Evolutionary conservation across 108 stramenopile genomes (phyloP), one percentile per base, ranked within the genome.

Genomic region (Nitzschia sp.): DNA sequence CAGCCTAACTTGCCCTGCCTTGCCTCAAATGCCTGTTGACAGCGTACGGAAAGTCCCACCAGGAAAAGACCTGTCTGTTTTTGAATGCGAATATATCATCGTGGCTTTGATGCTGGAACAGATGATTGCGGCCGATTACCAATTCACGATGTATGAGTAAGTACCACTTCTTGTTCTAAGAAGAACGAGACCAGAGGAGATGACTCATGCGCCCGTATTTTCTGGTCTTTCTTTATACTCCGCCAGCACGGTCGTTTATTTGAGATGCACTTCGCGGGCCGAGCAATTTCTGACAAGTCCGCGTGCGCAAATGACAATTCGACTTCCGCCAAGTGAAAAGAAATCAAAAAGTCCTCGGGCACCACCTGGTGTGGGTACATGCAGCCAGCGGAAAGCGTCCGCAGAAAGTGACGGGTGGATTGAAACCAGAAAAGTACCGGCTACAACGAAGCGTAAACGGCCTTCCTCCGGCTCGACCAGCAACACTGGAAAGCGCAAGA

Each of bases 1-100:
- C n/a, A n/a, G n/a, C n/a, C n/a, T n/a, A n/a, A n/a, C n/a, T n/a
- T n/a, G n/a, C n/a, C n/a, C n/a, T n/a, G n/a, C n/a, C n/a, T n/a
- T n/a, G n/a, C n/a, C n/a, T n/a, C n/a, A n/a, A n/a, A n/a, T n/a
- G n/a, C n/a, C n/a, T n/a, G n/a, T n/a, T n/a, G n/a, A n/a, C n/a
- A n/a, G n/a, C n/a, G 75, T 94, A 19, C 72, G 81, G 66, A 74
- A 83, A 1, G 85, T 90, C 66, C 85, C 90, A 34, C 93, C 89
- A 2, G 69, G 54, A 0, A 83, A 75, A 49, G 90, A 91, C 21
- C 72, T 94, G 8, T 76, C 71, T n/a, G 76, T 76, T 49, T 84
- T 84, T 26, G 93, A 91, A 64, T 85, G 85, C 32, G 80, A 82
- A 69, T 60, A 84, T 32, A 64, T 89, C 19, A 62, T 88, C 30